A percentile compares a stretch with the other conserved stretches of the same genome.
Conservation (phyloP, 495 filamentous ascomycete genomes). For the Xylaria palmicola region DNA sequence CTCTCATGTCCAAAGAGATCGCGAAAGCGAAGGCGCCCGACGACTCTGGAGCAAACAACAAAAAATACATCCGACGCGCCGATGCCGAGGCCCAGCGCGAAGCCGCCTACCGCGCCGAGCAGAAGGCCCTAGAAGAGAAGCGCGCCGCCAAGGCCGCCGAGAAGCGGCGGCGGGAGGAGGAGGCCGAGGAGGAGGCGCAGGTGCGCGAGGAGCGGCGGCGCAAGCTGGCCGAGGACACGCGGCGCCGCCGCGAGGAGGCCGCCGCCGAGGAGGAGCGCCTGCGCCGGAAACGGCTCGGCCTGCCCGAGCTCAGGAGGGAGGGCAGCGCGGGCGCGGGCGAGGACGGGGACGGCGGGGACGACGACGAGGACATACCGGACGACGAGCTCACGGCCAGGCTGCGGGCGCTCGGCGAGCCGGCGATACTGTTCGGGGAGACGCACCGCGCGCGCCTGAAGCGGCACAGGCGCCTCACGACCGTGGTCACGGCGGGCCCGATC, state of each 20-base stretch:
- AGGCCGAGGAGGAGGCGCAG: constrained; percentile 65
- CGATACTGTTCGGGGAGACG: constrained; percentile 78
- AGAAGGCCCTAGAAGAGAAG: constrained; percentile 64
- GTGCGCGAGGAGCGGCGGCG: constrained; percentile 77
- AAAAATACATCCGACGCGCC: constrained; percentile 84
- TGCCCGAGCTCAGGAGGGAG: constrained; percentile 64
- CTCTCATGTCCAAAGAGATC: constrained; percentile 87
- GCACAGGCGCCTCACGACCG: constrained; percentile 60
- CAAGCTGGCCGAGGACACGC: constrained; percentile 76
- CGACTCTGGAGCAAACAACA: constrained; percentile 23
- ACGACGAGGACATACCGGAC: constrained; percentile 68
- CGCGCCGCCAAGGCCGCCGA: constrained; percentile 64
- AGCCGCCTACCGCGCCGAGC: constrained; percentile 77
- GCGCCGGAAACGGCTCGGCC: constrained; percentile 54
- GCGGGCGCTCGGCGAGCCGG: constrained; percentile 70
- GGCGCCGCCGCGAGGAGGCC: constrained; percentile 64
- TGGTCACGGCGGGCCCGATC: constrained; percentile 52
- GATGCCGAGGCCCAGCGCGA: constrained; percentile 82
- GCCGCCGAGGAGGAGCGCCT: constrained; percentile 58
- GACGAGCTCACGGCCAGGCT: constrained; percentile 66
- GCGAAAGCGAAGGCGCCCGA: constrained; percentile 61
- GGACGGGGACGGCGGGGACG: constrained; percentile 37
- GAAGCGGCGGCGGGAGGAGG: constrained; percentile 91
- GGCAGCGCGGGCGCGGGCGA: constrained; percentile 21
- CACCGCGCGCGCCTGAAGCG: constrained; percentile 66